Base-by-base conservation (phyloP, 169 alveolate species). In the Cryptosporidium muris region DNA sequence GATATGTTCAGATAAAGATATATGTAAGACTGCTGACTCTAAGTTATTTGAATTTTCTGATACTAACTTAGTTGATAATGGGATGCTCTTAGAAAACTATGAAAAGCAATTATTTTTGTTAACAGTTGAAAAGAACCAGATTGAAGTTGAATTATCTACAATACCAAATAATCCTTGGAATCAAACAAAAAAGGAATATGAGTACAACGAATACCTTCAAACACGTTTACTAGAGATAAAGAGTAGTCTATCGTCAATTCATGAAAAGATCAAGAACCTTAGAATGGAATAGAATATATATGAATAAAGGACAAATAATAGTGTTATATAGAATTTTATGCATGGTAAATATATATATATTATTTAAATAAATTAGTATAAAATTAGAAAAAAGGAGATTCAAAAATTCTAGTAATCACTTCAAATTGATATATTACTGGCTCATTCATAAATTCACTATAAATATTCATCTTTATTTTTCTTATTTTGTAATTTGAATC, bases 91-190 rank as follows among this genome's bases (percentile, higher is more conserved):
- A 4, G 85, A 74, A 11, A 74, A 74, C 43, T 74, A 58, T 47
- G 85, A 74, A 49, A 74, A 74, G 16, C 85, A 74, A 54, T 58
- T 74, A 14, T 14, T 74, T 37, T 36, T 74, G 42, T 74, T 74
- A 62, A 74, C 54, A 43, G 85, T 74, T 74, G 85, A 74, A 16
- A 74, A 74, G 34, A 63, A 58, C 4, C 85, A 74, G 48, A 43
- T 74, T 9, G 85, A 74, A 34, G 66, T 68, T 8, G 85, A 74
- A 25, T 60, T 74, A 36, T 6, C 85, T 47, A 47, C 60, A 2
- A 48, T 74, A n/a, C 85, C 85, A 7, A 60, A 38, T 14, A 68
- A 74, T 45, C 54, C 54, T 58, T 74, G 85, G 85, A 40, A 47
- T 40, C 54, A n/a, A n/a, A 74, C 38, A 45, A 43, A 58, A 74